Evolutionary conservation across 2,329 filamentous ascomycete genomes (phyloP).

Genomic region (Aspergillus aculeatus): DNA sequence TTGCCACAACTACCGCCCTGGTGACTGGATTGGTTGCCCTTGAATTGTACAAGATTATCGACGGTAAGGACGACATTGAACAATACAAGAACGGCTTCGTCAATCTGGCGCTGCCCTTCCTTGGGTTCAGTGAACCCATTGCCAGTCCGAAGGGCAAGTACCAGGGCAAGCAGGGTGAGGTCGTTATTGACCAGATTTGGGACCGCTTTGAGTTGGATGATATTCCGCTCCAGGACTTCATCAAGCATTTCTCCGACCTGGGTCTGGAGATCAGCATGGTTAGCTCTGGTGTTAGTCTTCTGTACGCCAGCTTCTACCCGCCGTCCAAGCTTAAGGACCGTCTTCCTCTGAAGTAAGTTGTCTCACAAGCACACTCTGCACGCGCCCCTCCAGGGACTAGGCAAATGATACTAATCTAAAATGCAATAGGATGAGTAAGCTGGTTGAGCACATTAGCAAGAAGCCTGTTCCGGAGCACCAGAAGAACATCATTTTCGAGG

Average conservation of each 20-base stretch:
- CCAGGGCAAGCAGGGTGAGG: constrained; percentile 70
- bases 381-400: background rate
- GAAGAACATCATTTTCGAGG: constrained; percentile 94
- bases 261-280: constrained; percentile 88
- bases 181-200: constrained; percentile 94
- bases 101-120: constrained; percentile 94
- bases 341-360: constrained; percentile 65
- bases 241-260: constrained; percentile 76
- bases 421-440: constrained; percentile 70
- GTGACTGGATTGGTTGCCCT: constrained; percentile 91
- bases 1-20: constrained; percentile 93
- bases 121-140: constrained; percentile 97
- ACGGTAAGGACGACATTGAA: constrained; percentile 94
- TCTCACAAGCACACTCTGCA: background rate
- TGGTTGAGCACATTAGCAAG: constrained; percentile 86
- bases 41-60: constrained; percentile 94
- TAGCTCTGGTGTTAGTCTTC: constrained; percentile 91
- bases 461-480: constrained; percentile 88
- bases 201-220: constrained; percentile 91
- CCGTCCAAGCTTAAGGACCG: constrained; percentile 80
- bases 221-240: constrained; percentile 78
- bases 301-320: constrained; percentile 93
- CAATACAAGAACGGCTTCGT: constrained; percentile 99
- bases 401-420: constrained; percentile 27
- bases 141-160: constrained; percentile 91